Evolutionary conservation across 208 protist genomes (phyloP).

Genomic region (Leishmania tarentolae): DNA sequence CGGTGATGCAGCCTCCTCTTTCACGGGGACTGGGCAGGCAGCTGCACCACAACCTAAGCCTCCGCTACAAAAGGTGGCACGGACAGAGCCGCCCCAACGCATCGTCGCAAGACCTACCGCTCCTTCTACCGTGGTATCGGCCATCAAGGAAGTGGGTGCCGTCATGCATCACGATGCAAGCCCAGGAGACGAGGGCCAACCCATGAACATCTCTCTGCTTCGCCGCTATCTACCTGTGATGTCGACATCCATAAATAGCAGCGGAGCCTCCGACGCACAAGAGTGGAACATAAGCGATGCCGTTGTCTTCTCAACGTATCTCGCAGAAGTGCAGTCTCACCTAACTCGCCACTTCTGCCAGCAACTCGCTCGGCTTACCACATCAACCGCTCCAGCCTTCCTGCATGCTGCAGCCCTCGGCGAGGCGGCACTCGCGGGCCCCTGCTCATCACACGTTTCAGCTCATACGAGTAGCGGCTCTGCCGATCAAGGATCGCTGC

Average conservation of each 20-base stretch:
- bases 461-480: neutral
- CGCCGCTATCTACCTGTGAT: neutral
- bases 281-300: constrained; percentile 18
- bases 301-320: constrained; percentile 25
- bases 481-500: neutral
- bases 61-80: neutral
- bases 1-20: neutral
- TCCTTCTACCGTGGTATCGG: neutral
- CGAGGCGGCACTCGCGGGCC: constrained; percentile 16
- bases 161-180: neutral
- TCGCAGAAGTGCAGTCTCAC: constrained; percentile 38
- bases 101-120: neutral
- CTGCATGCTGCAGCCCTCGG: constrained; percentile 26
- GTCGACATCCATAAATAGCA: neutral
- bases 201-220: neutral
- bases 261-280: neutral
- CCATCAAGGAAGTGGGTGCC: neutral
- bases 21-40: neutral
- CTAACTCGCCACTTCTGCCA: constrained; percentile 39
- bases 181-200: neutral
- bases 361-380: constrained; percentile 31
- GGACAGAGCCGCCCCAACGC: neutral
- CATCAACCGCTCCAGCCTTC: constrained; percentile 22
- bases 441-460: neutral
- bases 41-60: neutral